Evolutionary conservation across 1,284 basidiomycete genomes (phyloP).

Genomic region (Malassezia yamatoensis): DNA sequence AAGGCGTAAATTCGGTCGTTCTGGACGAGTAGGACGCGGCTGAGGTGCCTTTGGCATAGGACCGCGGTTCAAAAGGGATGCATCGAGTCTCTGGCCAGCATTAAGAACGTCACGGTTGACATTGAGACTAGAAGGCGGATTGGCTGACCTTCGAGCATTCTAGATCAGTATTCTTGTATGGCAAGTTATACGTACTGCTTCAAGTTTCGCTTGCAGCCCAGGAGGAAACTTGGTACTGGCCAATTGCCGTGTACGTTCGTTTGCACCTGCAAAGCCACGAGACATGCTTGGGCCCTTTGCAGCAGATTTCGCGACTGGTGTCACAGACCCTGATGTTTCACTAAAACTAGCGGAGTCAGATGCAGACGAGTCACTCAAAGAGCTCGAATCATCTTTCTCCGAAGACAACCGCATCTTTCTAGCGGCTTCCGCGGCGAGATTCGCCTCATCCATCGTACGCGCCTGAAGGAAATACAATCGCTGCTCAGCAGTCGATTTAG

Average conservation of each 20-base stretch:
- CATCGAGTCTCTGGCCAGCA: slow-evolving; percentile 32
- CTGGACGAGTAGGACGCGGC: slow-evolving; percentile 18
- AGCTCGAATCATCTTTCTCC: neutral
- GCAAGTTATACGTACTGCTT: slow-evolving; percentile 56
- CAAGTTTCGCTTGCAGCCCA: slow-evolving; percentile 82
- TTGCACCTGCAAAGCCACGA: slow-evolving; percentile 22
- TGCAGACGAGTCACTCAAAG: too few relatives aligned
- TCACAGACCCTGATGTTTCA: neutral
- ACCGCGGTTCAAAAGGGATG: slow-evolving; percentile 21
- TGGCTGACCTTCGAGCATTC: slow-evolving; percentile 23
- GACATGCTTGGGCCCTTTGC: neutral
- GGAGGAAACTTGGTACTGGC: slow-evolving; percentile 55
- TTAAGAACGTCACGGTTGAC: slow-evolving; percentile 19
- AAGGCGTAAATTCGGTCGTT: slow-evolving; percentile 31
- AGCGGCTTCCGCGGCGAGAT: neutral
- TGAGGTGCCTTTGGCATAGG: slow-evolving; percentile 3
- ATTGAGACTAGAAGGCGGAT: neutral
- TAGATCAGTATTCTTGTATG: neutral
- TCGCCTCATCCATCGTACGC: neutral
- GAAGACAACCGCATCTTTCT: neutral
- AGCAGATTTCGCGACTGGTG: neutral
- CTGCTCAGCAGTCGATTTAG: too few relatives aligned
- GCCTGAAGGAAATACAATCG: neutral
- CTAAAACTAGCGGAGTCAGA: neutral
- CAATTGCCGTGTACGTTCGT: slow-evolving; percentile 34